Evolutionary conservation across 2,329 filamentous ascomycete species (phyloP), one percentile per base, ranked within the genome.

Genomic region (Monilinia aucupariae): DNA sequence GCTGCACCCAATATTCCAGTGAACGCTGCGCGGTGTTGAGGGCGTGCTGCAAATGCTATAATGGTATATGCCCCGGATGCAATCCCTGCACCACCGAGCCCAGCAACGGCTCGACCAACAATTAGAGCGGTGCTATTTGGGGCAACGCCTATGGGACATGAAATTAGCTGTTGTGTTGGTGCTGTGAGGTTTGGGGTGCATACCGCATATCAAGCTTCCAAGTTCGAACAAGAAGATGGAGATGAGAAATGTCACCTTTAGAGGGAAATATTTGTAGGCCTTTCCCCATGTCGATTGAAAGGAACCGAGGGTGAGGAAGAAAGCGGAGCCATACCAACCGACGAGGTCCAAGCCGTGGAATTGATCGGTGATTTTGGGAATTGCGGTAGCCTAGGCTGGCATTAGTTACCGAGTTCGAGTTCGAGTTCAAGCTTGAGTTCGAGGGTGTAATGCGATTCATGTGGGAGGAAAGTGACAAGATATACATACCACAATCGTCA

Each of bases 1-100:
- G 88, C 82, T 48, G 85, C 78, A 8, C 84, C 85, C 55, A 87
- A 82, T 49, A 89, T 74, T 3, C 85, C 86, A 65, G 85, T 86
- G 69, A 85, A 81, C 3, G 70, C 62, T 3, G 76, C 71, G 30
- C 75, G 68, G 34, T 73, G 70, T 9, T 69, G 65, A 1, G 70
- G 71, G 9, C 68, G 65, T 5, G 70, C 72, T n/a, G 68, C 62
- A 32, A 71, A 76, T 0, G 71, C 77, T 63, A 78, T 76, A 47
- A 79, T 78, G 2, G 73, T 78, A 68, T 78, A 75, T 9, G 73
- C 73, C 0, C 78, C 78, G 0, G 71, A 63, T 73, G 75, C 10
- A 50, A 69, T 48, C 10, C 64, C 70, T 49, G 63, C 67, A 48
- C 66, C 65, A 1, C 71, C 70, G 15, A 69, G 47, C 50, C 71